phyloP scores from a whole-genome alignment of 768 basidiomycete species.

The Macrolepiota fuliginosa region DNA sequence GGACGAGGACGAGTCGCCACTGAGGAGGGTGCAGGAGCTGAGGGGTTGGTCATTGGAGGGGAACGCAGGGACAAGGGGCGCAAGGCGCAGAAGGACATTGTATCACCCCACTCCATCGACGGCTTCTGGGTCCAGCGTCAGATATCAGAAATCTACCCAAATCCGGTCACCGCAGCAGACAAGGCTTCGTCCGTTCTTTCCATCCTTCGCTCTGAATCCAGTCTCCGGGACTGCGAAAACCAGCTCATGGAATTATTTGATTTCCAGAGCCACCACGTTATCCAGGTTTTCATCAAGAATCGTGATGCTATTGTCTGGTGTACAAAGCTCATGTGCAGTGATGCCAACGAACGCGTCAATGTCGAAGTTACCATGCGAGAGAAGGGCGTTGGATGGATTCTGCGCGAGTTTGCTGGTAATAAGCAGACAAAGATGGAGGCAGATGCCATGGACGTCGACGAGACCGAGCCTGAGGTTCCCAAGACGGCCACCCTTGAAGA shows the following conservation, averaged over 20 bases:
- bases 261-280: slow-evolving; percentile 87
- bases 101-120: slow-evolving; percentile 90
- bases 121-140: slow-evolving; percentile 99
- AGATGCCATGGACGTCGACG: slow-evolving; percentile 82
- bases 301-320: slow-evolving; percentile 97
- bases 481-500: slow-evolving; percentile 82
- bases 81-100: slow-evolving; percentile 70
- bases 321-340: slow-evolving; percentile 89
- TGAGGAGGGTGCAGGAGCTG: slow-evolving; percentile 43
- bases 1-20: slow-evolving; percentile 34
- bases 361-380: slow-evolving; percentile 98
- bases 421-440: slow-evolving; percentile 43
- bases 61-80: slow-evolving; percentile 44
- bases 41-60: slow-evolving; percentile 79
- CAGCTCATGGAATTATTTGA: slow-evolving; percentile 93
- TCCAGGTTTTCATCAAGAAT: slow-evolving; percentile 90
- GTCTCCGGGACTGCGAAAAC: slow-evolving; percentile 83
- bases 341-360: slow-evolving; percentile 86
- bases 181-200: slow-evolving; percentile 84
- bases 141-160: slow-evolving; percentile 85
- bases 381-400: slow-evolving; percentile 94
- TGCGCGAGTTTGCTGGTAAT: slow-evolving; percentile 84
- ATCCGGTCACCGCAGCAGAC: slow-evolving; percentile 91
- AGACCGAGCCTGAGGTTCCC: slow-evolving; percentile 52
- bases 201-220: slow-evolving; percentile 97